A percentile compares a stretch with the other conserved stretches of the same genome.
Evolutionary conservation across 805 yeast species (phyloP).

Genomic region (Candida tammaniensis): DNA sequence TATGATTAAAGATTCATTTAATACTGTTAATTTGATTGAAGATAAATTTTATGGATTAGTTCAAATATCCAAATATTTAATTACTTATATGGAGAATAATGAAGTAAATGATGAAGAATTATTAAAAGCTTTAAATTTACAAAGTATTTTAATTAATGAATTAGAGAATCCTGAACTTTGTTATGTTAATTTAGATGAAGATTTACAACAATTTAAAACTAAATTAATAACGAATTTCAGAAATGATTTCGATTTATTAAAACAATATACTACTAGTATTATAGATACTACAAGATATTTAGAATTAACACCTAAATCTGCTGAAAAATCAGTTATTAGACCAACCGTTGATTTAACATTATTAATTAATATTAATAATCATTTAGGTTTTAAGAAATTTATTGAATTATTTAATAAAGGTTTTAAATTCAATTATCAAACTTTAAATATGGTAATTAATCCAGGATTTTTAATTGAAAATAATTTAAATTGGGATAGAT

Average conservation of each 20-base stretch:
- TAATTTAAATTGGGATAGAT: constrained; percentile 8
- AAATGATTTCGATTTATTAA: neutral
- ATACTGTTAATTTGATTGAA: constrained; percentile 21
- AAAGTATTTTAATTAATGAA: constrained; percentile 29
- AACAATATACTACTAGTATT: constrained; percentile 2
- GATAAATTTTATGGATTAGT: constrained; percentile 34
- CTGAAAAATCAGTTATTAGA: neutral
- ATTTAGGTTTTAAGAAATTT: constrained; percentile 25
- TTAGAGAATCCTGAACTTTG: constrained; percentile 39
- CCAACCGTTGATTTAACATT: constrained; percentile 23
- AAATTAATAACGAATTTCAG: constrained; percentile 16
- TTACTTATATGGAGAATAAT: constrained; percentile 10
- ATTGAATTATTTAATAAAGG: constrained; percentile 28
- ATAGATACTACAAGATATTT: constrained; percentile 3
- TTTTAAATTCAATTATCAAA: constrained; percentile 24
- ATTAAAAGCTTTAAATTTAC: constrained; percentile 19
- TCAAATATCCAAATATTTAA: constrained; percentile 20
- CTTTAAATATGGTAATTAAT: constrained; percentile 32
- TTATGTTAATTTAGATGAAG: constrained; percentile 28
- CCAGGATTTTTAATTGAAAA: constrained; percentile 19
- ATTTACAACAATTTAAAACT: constrained; percentile 19
- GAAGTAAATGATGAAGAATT: constrained; percentile 2
- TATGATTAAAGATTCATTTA: constrained; percentile 25
- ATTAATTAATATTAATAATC: constrained; percentile 25
- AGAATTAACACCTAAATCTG: neutral